These are phyloP conservation scores for Globisporangium polare DNA, from an alignment of 352 stramenopile species.

Conservation along the genomic window DNA sequence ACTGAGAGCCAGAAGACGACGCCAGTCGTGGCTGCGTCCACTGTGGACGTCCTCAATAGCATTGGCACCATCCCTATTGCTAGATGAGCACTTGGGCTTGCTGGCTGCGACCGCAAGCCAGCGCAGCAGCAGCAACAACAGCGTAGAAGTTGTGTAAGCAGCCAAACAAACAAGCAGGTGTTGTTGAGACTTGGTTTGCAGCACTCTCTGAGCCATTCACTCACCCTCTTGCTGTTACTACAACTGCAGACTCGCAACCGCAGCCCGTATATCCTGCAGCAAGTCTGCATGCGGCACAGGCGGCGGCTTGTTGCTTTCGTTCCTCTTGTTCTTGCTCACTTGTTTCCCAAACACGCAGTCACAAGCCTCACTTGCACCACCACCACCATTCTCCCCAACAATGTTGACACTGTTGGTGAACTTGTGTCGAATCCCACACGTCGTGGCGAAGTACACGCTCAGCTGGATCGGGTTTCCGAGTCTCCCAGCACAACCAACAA, in stretches of 20 bases:
- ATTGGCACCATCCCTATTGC: neutral
- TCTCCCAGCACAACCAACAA: conserved; percentile 6
- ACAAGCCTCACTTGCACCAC: conserved; percentile 17
- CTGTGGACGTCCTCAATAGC: neutral
- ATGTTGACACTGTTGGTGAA: conserved; percentile 49
- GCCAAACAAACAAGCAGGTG: neutral
- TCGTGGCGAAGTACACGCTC: conserved; percentile 42
- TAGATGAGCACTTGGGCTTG: neutral
- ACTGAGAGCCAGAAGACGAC: neutral
- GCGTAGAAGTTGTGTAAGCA: neutral
- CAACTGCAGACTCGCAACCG: conserved; percentile 32
- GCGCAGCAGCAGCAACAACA: neutral
- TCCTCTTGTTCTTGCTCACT: conserved; percentile 9
- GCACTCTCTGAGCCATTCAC: neutral
- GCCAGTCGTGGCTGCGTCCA: neutral
- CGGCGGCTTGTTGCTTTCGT: conserved; percentile 9
- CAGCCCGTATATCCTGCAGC: conserved; percentile 37
- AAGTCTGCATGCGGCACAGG: conserved; percentile 26
- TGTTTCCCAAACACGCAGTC: conserved; percentile 41
- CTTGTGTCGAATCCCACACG: conserved; percentile 32
- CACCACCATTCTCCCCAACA: too few species aligned
- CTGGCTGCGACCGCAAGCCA: neutral
- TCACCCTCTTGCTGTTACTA: neutral
- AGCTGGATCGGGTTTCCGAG: conserved; percentile 29
- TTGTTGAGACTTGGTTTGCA: neutral